Conservation (phyloP, 441 rosid species). For the Brassica hybrid region DNA sequence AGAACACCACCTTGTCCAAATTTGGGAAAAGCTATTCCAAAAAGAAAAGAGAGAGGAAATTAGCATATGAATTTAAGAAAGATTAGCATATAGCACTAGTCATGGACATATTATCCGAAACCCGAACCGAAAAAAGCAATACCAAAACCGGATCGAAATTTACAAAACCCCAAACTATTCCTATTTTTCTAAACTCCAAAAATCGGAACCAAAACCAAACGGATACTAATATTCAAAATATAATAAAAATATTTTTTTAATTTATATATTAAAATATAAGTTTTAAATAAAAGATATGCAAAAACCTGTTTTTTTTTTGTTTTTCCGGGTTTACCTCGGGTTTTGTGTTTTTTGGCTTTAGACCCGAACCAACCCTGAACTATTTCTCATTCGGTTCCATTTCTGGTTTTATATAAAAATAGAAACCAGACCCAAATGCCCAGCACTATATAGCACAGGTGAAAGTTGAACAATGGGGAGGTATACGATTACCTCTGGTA, state of each 20-base stretch:
- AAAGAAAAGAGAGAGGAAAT: neutral
- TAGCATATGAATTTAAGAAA: constrained; percentile 5
- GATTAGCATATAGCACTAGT: neutral
- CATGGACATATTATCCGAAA: too few species aligned
- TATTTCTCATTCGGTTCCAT: neutral
- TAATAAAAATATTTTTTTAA: too few species aligned
- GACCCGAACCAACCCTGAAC: neutral
- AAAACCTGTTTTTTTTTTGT: too few species aligned
- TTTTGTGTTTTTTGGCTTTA: neutral
- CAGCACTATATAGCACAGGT: neutral
- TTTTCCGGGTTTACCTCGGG: neutral
- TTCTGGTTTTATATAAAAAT: neutral
- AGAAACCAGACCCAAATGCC: neutral
- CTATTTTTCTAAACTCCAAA: too few species aligned
- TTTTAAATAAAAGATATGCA: too few species aligned
- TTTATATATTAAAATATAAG: too few species aligned
- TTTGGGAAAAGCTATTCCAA: constrained; percentile 85
- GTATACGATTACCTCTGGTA: constrained; percentile 75
- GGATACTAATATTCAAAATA: too few species aligned
- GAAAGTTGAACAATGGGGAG: constrained; percentile 1
- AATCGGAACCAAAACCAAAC: too few species aligned
- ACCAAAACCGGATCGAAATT: too few species aligned
- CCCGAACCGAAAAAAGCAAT: too few species aligned
- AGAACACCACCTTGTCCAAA: constrained; percentile 95
- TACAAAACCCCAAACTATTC: too few species aligned